Evolutionary conservation across 768 basidiomycete species (phyloP), one percentile per base, ranked within the genome.

Genomic region (Lanmaoa rubissima): DNA sequence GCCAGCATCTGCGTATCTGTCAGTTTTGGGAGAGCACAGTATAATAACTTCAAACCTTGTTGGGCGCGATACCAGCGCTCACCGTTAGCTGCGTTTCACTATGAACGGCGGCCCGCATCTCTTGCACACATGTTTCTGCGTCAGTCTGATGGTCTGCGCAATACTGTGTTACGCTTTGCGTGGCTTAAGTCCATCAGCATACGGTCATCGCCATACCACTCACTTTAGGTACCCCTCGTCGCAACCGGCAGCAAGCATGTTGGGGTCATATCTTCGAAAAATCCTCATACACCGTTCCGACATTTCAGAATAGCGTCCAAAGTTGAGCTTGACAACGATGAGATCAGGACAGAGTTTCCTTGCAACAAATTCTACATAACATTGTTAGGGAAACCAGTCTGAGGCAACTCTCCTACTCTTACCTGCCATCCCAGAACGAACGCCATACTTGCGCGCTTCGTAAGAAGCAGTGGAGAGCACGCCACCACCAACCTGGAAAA

Each of bases 381-480:
- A 26, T 32, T 50, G 31, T 56, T n/a, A 48, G 28, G 38, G 17
- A 24, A 40, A 24, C 17, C 26, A 17, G 19, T 31, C n/a, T 0
- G 10, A 42, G 14, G 32, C 28, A 40, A 45, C 5, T 12, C 34
- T 13, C 9, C 31, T n/a, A 8, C n/a, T 26, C 78, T 59, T 64
- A 90, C 91, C 82, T n/a, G 96, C 84, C 97, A 98, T 98, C 31
- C 93, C 96, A 5, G 94, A 96, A 43, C 97, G 86, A 34, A 92
- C 89, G 2, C 94, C 94, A 62, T 80, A 93, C 69, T 89, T 93
- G 44, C 94, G 80, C 7, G 94, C 94, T 66, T 94, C 94, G 55
- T 97, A 97, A 31, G 92, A 90, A 11, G 94, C 94, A 0, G 96
- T 98, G 12, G 82, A 85, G 14, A 97, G 73, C 7, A 98, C 88